Percentiles rank a stretch among this genome's conserved stretches.
Evolutionary conservation across 164 flowering plant species (phyloP).

Genomic region (Chimonanthus salicifolius): DNA sequence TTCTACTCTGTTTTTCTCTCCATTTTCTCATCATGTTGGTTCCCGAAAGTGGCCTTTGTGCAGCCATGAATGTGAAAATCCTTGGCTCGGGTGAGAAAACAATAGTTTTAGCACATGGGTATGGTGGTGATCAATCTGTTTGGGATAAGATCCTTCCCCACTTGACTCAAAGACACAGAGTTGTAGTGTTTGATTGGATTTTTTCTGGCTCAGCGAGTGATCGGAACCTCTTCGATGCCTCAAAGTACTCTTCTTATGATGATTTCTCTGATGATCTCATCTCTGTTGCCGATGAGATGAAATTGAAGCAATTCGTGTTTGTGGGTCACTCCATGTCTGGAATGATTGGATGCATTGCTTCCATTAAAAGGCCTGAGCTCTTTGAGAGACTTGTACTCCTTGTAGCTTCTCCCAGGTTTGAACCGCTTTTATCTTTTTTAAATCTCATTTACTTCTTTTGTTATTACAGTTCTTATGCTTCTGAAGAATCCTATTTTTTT

Average conservation of each 20-base stretch:
- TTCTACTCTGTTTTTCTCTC: background rate
- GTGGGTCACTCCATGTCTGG: constrained; percentile 92
- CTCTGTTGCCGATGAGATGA: constrained; percentile 55
- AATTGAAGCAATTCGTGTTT: constrained; percentile 32
- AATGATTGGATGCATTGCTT: constrained; percentile 89
- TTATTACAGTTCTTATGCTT: too few relatives aligned
- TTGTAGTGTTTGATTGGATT: constrained; percentile 72
- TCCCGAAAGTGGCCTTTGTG: constrained; percentile 17
- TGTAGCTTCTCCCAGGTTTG: constrained; percentile 82
- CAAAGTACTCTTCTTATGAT: constrained; percentile 42
- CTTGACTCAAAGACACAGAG: constrained; percentile 31
- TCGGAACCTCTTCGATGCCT: constrained; percentile 33
- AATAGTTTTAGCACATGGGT: constrained; percentile 78
- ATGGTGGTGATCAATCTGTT: constrained; percentile 66
- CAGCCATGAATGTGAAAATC: constrained; percentile 55
- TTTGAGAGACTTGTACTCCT: constrained; percentile 64
- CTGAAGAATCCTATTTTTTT: too few relatives aligned
- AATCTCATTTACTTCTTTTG: too few relatives aligned
- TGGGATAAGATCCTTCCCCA: constrained; percentile 62
- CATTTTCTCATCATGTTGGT: constrained; percentile 19
- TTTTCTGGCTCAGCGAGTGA: constrained; percentile 51
- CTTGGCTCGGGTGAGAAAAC: constrained; percentile 46
- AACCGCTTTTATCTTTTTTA: too few relatives aligned
- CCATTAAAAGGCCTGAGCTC: constrained; percentile 66
- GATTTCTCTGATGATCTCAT: constrained; percentile 68